Evolutionary conservation across 2,329 filamentous ascomycete species (phyloP).

Genomic region (Microdochium nivale): DNA sequence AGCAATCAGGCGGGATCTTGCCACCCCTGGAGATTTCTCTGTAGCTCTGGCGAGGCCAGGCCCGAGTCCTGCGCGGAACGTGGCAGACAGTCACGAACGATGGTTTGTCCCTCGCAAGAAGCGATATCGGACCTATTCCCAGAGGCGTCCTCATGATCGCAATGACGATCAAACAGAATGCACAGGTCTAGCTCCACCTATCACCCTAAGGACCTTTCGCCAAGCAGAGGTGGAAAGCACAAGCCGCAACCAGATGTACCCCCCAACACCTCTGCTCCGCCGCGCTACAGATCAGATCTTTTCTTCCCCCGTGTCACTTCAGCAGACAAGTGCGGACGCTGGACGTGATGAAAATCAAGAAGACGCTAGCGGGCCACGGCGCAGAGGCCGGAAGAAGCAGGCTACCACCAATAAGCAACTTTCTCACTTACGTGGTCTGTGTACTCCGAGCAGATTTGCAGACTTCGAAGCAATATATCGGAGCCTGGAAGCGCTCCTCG

Average conservation of each 20-base stretch:
- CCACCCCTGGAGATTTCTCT: not conserved
- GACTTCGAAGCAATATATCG: constrained; percentile 37
- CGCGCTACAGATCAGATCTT: constrained; percentile 17
- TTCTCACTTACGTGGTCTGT: constrained; percentile 19
- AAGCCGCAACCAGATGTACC: constrained; percentile 12
- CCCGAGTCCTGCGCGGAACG: not conserved
- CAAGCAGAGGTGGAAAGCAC: constrained; percentile 1
- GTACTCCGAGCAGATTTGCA: constrained; percentile 18
- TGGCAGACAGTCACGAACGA: not conserved
- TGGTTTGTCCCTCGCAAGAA: constrained; percentile 3
- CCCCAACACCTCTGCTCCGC: constrained; percentile 22
- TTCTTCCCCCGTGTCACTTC: constrained; percentile 14
- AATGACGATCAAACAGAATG: not conserved
- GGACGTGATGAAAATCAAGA: not conserved
- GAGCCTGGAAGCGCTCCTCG: constrained; percentile 34
- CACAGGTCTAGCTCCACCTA: not conserved
- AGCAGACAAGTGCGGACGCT: not conserved
- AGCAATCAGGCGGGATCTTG: constrained; percentile 21
- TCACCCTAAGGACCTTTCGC: not conserved
- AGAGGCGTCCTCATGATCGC: not conserved
- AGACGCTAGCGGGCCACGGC: not conserved
- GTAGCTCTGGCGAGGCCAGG: not conserved
- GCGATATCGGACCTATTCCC: constrained; percentile 8
- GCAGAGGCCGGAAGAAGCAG: constrained; percentile 4
- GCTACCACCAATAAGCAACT: constrained; percentile 24